Evolutionary conservation across 495 filamentous ascomycete genomes (phyloP), one percentile per base, ranked within the genome.

Genomic region (Terfezia boudieri): DNA sequence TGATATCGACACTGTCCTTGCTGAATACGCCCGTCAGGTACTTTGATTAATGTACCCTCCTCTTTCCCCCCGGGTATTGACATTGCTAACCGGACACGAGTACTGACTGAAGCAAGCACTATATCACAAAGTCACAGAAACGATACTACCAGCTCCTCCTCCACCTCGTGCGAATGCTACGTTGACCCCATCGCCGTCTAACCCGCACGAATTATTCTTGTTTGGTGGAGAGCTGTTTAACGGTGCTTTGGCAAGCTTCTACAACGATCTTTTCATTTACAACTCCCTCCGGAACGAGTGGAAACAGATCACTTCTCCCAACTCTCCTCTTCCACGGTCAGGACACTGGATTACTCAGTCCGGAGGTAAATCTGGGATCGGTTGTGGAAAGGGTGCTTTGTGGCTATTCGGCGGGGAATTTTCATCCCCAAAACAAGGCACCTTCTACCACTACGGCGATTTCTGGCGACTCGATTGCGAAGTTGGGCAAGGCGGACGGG

Each of bases 381-480:
- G 41, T 17, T 90, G 92, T 66, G 76, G 80, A 36, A 70, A 68
- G 54, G 79, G 81, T n/a, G 81, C 81, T 22, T 73, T 95, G 46
- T 98, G 89, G 67, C 67, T 98, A 14, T 96, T 95, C 60, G 90
- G 90, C 61, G 90, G 89, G 60, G 71, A 77, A 57, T 76, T 76
- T 57, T 83, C 77, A 2, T 80, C 74, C 9, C 90, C 90, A 1
- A 98, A 95, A 62, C 90, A 98, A 66, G 90, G 90, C 4, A 98
- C 89, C 1, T 98, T 98, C 65, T 95, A 98, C 64, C 90, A 98
- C 61, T 98, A 98, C 70, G 93, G 94, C 66, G 90, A 95, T 64
- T 95, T 96, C 65, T 98, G 90, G 90, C 74, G 83, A 36, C 78
- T 95, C 37, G 86, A 94, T 53, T 78, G 86, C 0, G 71, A 74